These are phyloP conservation scores for Fusarium armeniacum DNA, from an alignment of 2,329 filamentous ascomycete species.

Conservation along the genomic window DNA sequence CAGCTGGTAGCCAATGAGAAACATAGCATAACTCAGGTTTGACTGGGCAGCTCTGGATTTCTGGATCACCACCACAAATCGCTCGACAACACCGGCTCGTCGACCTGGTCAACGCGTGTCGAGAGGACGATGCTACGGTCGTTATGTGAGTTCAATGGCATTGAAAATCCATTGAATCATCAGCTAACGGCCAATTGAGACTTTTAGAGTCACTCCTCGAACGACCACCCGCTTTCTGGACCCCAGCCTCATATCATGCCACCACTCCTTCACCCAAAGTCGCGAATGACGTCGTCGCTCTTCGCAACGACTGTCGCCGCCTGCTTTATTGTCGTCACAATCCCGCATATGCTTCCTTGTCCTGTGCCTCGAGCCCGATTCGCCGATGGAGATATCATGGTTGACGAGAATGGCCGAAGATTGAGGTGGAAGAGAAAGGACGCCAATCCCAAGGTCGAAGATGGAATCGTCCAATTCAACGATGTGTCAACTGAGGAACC, in stretches of 20 bases:
- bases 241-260: slow-evolving; percentile 70
- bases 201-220: slow-evolving; percentile 42
- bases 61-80: slow-evolving; percentile 48
- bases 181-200: slow-evolving; percentile 49
- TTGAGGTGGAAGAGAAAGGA: slow-evolving; percentile 60
- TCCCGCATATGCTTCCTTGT: slow-evolving; percentile 92
- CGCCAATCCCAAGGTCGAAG: slow-evolving; percentile 56
- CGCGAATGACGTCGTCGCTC: slow-evolving; percentile 90
- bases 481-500: slow-evolving; percentile 56
- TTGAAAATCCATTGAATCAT: slow-evolving; percentile 7
- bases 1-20: slow-evolving; percentile 44
- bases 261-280: slow-evolving; percentile 92
- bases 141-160: slow-evolving; percentile 49
- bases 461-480: slow-evolving; percentile 65
- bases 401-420: slow-evolving; percentile 62
- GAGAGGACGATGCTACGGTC: slow-evolving; percentile 48
- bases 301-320: slow-evolving; percentile 93
- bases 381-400: slow-evolving; percentile 74
- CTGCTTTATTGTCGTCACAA: slow-evolving; percentile 90
- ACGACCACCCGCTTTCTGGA: slow-evolving; percentile 21
- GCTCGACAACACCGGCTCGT: slow-evolving; percentile 47
- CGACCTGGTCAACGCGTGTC: slow-evolving; percentile 40
- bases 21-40: slow-evolving; percentile 40
- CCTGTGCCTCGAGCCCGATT: slow-evolving; percentile 82
- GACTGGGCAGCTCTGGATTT: slow-evolving; percentile 44